Conservation (phyloP, 2,329 filamentous ascomycete species). For the Colletotrichum graminicola region DNA sequence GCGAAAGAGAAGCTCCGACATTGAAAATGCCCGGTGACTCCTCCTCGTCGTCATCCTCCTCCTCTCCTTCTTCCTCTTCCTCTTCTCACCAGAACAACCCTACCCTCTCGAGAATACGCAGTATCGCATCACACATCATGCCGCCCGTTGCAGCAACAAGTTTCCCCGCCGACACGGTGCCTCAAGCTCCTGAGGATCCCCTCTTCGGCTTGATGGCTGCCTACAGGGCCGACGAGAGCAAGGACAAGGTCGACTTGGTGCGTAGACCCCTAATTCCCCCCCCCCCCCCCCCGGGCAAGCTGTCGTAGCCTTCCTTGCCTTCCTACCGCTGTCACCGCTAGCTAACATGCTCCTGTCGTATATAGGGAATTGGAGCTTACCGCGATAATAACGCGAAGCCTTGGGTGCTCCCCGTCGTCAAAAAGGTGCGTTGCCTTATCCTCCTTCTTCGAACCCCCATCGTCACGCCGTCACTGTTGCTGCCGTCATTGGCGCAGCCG, state of each 20-base stretch:
- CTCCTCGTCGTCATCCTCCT: conserved; percentile 49
- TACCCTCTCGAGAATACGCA: conserved; percentile 66
- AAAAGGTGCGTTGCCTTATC: conserved; percentile 75
- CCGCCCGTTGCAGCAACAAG: conserved; percentile 71
- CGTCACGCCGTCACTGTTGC: background rate
- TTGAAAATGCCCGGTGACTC: conserved; percentile 46
- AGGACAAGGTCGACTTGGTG: conserved; percentile 93
- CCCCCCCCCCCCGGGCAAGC: conserved; percentile 19
- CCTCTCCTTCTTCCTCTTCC: conserved; percentile 58
- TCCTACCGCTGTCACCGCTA: background rate
- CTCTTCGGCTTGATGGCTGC: conserved; percentile 94
- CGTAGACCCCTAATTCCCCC: conserved; percentile 49
- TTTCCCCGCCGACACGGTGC: conserved; percentile 82
- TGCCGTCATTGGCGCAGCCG: background rate
- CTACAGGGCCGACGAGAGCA: conserved; percentile 81
- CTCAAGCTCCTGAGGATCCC: conserved; percentile 93
- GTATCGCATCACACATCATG: conserved; percentile 76
- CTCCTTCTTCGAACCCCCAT: background rate
- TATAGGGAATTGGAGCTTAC: conserved; percentile 86
- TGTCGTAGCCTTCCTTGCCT: conserved; percentile 6
- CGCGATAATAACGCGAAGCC: conserved; percentile 95
- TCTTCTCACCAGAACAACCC: conserved; percentile 56
- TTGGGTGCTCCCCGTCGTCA: conserved; percentile 96
- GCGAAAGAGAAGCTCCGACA: conserved; percentile 37
- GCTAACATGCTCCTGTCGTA: conserved; percentile 20